These are phyloP conservation scores for Saprolegnia parasitica DNA, from an alignment of 352 stramenopile genomes.

Conservation along the genomic window DNA sequence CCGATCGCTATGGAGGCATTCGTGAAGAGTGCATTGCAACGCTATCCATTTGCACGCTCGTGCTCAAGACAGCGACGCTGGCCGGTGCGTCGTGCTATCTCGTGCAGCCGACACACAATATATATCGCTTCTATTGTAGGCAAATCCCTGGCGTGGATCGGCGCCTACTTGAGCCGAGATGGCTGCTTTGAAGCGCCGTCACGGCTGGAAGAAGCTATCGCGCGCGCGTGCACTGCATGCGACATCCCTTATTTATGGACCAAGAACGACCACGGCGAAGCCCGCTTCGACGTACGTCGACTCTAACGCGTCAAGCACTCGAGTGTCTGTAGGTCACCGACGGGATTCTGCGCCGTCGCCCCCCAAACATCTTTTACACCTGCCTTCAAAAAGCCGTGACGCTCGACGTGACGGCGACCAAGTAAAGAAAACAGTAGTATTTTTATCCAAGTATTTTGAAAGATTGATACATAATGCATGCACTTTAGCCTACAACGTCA, in stretches of 20 bases:
- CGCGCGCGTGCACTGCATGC: neutral
- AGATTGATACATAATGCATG: no score
- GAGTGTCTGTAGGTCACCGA: neutral
- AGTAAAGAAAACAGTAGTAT: no score
- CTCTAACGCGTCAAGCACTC: neutral
- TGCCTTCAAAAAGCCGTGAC: neutral
- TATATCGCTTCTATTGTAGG: no score
- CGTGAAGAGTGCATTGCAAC: constrained; percentile 72
- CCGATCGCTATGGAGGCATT: neutral
- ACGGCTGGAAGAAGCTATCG: constrained; percentile 44
- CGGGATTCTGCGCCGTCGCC: constrained; percentile 3
- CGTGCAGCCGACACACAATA: constrained; percentile 15
- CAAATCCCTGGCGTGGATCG: constrained; percentile 83
- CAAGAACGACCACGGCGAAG: neutral
- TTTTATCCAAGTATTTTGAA: neutral
- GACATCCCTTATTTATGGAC: constrained; percentile 16
- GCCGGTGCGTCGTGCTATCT: constrained; percentile 43
- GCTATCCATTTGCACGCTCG: constrained; percentile 69
- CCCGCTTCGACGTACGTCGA: neutral
- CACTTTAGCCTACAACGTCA: neutral
- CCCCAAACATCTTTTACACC: neutral
- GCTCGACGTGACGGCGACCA: neutral
- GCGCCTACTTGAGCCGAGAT: constrained; percentile 66
- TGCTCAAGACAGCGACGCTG: constrained; percentile 52
- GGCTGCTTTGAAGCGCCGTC: constrained; percentile 75